Evolutionary conservation across 176 grass and related monocot genomes (phyloP), one percentile per base, ranked within the genome.

Genomic region (Triticum urartu): DNA sequence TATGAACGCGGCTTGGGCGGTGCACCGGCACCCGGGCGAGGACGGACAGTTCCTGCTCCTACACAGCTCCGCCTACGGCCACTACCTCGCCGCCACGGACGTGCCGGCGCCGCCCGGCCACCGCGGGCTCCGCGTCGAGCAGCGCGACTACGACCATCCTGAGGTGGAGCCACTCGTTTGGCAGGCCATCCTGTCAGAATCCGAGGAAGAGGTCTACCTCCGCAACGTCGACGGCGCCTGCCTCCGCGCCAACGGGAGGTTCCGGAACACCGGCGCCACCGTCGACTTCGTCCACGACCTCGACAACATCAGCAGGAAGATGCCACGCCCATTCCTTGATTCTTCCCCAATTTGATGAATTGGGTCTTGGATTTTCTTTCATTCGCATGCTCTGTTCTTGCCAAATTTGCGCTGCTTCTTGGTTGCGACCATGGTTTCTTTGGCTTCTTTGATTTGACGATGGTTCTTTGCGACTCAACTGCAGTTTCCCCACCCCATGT

Each of bases 181-280:
- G 81, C 17, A 70, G 7, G 9, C 12, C 24, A 43, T 6, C 12
- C 4, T 47, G 30, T 59, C 54, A 17, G 54, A 59, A 21, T 59
- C 54, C 54, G 54, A 59, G 14, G 33, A 58, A n/a, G 64, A 22
- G 9, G 47, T 64, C 28, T 9, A 74, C 20, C 25, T 81, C 25
- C 9, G 56, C 78, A 0, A 1, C 64, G 0, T 4, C n/a, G n/a
- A 2, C 0, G 45, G 32, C 33, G 21, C 28, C 85, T 9, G 54
- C 54, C 85, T 87, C 68, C 78, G 78, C 28, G 40, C 56, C 39
- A 64, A 74, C 28, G 78, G 39, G 9, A 58, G 84, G n/a, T 43
- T 0, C 7, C 75, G 64, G 74, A 4, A 17, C 39, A 80, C 2
- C n/a, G 17, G 2, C 34, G 76, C 70, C 84, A 34, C 6, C 64